Conservation (phyloP, 1,139 yeast species). For the Yamadazyma aaseri region DNA sequence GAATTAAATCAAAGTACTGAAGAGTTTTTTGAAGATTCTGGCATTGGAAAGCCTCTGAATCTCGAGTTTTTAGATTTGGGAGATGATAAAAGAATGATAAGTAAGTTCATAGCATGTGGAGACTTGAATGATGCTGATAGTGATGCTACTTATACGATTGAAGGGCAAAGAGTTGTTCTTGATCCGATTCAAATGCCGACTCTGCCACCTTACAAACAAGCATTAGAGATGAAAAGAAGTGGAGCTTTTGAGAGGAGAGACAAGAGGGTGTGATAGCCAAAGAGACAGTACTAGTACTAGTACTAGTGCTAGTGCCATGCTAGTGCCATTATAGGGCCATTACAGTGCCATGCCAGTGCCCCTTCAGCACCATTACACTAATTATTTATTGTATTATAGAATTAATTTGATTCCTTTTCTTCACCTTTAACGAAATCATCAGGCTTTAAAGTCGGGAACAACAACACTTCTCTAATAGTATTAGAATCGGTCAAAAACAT, state of each 20-base stretch:
- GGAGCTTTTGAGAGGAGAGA: conserved; percentile 45
- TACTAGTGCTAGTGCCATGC: too few relatives aligned
- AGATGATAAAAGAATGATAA: conserved; percentile 68
- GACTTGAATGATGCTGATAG: conserved; percentile 84
- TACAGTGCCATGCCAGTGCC: too few relatives aligned
- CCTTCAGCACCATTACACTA: too few relatives aligned
- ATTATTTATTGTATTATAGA: too few relatives aligned
- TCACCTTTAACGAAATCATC: conserved; percentile 55
- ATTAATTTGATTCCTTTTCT: conserved; percentile 22
- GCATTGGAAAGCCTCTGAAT: conserved; percentile 54
- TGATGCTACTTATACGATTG: conserved; percentile 87
- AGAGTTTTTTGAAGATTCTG: conserved; percentile 72
- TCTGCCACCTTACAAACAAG: conserved; percentile 93
- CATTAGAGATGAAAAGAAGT: conserved; percentile 79
- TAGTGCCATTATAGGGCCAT: too few relatives aligned
- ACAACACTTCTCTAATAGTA: conserved; percentile 94
- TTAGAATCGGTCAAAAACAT: conserved; percentile 97
- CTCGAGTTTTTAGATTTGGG: conserved; percentile 41
- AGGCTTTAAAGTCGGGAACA: conserved; percentile 98
- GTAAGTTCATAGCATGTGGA: conserved; percentile 93
- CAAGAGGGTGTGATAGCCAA: too few relatives aligned
- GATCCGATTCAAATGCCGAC: conserved; percentile 95
- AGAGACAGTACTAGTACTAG: too few relatives aligned
- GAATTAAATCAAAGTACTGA: conserved; percentile 65
- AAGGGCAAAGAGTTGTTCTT: conserved; percentile 47